Conservation (phyloP, 23 red algal species). For the Gracilaria vermiculophylla region DNA sequence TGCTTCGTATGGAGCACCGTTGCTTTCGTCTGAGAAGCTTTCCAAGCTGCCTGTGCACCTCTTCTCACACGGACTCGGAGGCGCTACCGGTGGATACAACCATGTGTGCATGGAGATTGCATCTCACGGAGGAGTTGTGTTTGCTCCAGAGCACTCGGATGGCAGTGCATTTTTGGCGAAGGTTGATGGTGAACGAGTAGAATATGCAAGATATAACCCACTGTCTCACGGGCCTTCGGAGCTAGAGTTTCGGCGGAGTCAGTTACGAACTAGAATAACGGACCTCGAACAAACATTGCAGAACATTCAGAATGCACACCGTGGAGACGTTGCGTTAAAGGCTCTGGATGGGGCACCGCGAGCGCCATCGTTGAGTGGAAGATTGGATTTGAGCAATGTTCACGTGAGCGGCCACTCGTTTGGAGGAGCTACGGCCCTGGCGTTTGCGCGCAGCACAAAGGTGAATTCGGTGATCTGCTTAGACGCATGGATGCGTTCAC, state of each 20-base stretch:
- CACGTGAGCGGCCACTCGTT: slow-evolving; percentile 50
- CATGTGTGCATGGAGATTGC: slow-evolving; percentile 37
- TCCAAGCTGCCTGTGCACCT: slow-evolving; percentile 27
- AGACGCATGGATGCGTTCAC: slow-evolving; percentile 58
- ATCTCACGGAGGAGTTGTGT: slow-evolving; percentile 27
- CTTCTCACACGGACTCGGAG: slow-evolving; percentile 69
- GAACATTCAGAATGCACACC: neutral
- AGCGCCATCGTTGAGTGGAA: neutral
- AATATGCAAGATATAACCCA: slow-evolving; percentile 4
- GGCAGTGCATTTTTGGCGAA: slow-evolving; percentile 32
- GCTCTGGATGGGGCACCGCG: neutral
- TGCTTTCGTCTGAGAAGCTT: neutral
- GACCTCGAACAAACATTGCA: slow-evolving; percentile 25
- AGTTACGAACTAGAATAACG: slow-evolving; percentile 21
- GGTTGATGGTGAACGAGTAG: neutral
- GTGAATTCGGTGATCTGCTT: slow-evolving; percentile 19
- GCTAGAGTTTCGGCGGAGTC: slow-evolving; percentile 13
- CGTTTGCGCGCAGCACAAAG: neutral
- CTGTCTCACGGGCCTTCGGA: slow-evolving; percentile 5
- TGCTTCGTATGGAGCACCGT: neutral
- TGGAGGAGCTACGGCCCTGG: slow-evolving; percentile 41
- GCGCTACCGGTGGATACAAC: slow-evolving; percentile 29
- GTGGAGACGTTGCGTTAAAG: neutral
- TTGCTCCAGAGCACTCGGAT: slow-evolving; percentile 51
- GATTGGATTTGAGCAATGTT: slow-evolving; percentile 33